These are phyloP conservation scores for Hyaloperonospora arabidopsidis DNA, from an alignment of 352 stramenopile species.

Conservation along the genomic window DNA sequence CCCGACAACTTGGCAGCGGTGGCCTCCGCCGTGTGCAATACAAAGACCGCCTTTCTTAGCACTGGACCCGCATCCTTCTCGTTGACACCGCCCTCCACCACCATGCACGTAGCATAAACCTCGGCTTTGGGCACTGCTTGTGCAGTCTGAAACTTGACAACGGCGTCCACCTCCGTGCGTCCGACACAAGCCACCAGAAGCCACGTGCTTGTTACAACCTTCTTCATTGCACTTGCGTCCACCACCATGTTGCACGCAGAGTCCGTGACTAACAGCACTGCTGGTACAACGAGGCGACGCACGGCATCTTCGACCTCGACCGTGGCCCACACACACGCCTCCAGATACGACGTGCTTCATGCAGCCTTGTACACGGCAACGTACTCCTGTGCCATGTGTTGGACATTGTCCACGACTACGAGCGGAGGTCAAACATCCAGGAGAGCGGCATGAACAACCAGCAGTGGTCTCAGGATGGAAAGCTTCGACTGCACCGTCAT, in stretches of 20 bases:
- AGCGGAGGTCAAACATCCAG: constrained; percentile 33
- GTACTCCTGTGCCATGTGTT: constrained; percentile 49
- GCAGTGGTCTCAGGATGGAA: constrained; percentile 2
- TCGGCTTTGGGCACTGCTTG: constrained; percentile 74
- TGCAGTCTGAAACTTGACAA: constrained; percentile 70
- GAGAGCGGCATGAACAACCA: constrained; percentile 10
- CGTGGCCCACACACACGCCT: constrained; percentile 58
- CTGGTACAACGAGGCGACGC: constrained; percentile 29
- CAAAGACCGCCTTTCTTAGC: constrained; percentile 83
- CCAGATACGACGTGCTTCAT: constrained; percentile 60
- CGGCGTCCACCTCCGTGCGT: constrained; percentile 66
- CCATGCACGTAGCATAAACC: constrained; percentile 81
- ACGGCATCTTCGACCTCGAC: constrained; percentile 49
- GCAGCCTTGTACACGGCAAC: constrained; percentile 41
- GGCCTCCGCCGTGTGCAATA: constrained; percentile 75
- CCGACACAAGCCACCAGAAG: constrained; percentile 71
- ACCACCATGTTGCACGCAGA: constrained; percentile 64
- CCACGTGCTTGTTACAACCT: constrained; percentile 71
- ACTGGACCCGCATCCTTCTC: constrained; percentile 58
- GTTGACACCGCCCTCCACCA: constrained; percentile 70
- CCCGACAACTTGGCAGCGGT: constrained; percentile 60
- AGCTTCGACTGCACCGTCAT: constrained; percentile 9
- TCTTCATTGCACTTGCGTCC: constrained; percentile 61
- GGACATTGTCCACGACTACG: constrained; percentile 57
- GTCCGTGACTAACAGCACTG: constrained; percentile 45